Evolutionary conservation across 2,329 filamentous ascomycete species (phyloP).

Genomic region (Aspergillus versicolor): DNA sequence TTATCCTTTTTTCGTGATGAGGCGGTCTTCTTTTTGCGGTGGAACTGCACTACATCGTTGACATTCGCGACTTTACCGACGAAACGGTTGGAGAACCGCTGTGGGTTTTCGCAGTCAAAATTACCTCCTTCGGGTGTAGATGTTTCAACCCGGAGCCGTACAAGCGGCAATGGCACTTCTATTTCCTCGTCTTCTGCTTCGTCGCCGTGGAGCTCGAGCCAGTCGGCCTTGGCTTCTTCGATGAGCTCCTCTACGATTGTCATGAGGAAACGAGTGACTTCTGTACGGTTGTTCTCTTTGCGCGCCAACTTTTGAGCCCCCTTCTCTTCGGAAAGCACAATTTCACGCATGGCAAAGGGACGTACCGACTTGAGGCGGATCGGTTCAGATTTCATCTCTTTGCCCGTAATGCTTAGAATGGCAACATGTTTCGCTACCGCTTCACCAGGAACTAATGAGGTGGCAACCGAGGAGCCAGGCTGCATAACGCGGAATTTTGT

Average conservation of each 20-base stretch:
- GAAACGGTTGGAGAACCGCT: constrained; percentile 92
- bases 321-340: constrained; percentile 72
- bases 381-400: constrained; percentile 75
- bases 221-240: constrained; percentile 75
- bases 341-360: constrained; percentile 84
- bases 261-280: constrained; percentile 75
- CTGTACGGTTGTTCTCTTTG: constrained; percentile 77
- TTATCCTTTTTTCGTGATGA: constrained; percentile 51
- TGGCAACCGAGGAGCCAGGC: constrained; percentile 92
- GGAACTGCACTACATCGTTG: constrained; percentile 90
- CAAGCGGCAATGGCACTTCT: constrained; percentile 73
- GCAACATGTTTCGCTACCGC: constrained; percentile 88
- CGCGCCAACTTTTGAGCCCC: constrained; percentile 75
- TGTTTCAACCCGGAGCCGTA: constrained; percentile 88
- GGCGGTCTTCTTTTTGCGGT: constrained; percentile 74
- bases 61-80: constrained; percentile 87
- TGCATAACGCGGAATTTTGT: constrained; percentile 96
- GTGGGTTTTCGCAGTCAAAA: constrained; percentile 91
- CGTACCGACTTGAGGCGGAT: constrained; percentile 84
- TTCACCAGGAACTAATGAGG: constrained; percentile 85
- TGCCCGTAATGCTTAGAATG: constrained; percentile 79
- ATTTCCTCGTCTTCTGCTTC: constrained; percentile 57
- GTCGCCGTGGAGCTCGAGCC: constrained; percentile 73
- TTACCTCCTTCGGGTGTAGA: constrained; percentile 78
- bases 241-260: constrained; percentile 83